These are phyloP conservation scores for Musa schizocarpa DNA, from an alignment of 176 grass and related monocot genomes.

Conservation along the genomic window DNA sequence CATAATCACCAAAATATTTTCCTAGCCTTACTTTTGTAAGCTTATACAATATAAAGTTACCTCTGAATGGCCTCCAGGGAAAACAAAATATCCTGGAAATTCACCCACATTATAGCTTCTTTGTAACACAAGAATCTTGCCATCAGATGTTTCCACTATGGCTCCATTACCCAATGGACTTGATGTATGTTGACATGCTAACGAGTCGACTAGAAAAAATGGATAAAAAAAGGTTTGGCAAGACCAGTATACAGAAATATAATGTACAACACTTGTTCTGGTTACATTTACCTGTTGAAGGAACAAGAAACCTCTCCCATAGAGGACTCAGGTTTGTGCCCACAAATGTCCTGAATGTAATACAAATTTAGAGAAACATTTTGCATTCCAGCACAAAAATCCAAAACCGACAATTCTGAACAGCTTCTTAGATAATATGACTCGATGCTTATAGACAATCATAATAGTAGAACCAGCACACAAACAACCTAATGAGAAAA, in stretches of 20 bases:
- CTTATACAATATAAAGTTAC: constrained; percentile 29
- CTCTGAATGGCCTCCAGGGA: constrained; percentile 92
- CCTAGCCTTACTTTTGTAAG: constrained; percentile 5
- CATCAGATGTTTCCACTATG: constrained; percentile 79
- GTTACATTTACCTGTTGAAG: constrained; percentile 52
- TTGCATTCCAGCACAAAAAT: neutral
- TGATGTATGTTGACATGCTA: constrained; percentile 67
- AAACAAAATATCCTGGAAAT: constrained; percentile 84
- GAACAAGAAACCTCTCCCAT: constrained; percentile 71
- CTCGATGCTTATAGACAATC: neutral
- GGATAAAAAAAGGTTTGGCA: neutral
- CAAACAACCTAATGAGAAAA: neutral
- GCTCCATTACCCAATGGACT: constrained; percentile 84
- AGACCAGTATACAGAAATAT: neutral
- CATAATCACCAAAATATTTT: neutral
- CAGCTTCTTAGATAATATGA: neutral
- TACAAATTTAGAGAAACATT: constrained; percentile 5
- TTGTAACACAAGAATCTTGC: constrained; percentile 73
- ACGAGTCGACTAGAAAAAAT: constrained; percentile 19
- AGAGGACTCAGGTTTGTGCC: constrained; percentile 87
- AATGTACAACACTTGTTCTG: neutral
- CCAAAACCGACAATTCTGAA: neutral
- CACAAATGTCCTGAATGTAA: constrained; percentile 69
- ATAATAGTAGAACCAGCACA: neutral
- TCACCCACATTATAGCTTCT: constrained; percentile 88